Conservation (phyloP, 164 flowering plant genomes). For the Malania oleifera region DNA sequence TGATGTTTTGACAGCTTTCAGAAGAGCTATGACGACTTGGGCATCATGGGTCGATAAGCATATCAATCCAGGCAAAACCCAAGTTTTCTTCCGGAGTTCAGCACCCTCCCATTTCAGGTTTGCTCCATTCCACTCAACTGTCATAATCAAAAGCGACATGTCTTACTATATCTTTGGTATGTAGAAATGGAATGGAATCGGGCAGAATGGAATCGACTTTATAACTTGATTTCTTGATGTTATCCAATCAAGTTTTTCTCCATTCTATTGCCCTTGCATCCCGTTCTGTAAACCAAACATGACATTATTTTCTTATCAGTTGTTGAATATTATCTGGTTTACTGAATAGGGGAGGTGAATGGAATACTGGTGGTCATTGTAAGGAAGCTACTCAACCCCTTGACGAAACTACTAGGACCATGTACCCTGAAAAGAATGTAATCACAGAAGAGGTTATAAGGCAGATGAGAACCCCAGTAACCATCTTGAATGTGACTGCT, state of each 20-base stretch:
- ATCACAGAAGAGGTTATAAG: constrained; percentile 60
- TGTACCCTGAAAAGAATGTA: constrained; percentile 47
- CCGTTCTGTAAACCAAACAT: no score
- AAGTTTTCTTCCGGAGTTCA: constrained; percentile 79
- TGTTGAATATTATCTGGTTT: constrained; percentile 5
- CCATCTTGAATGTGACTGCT: constrained; percentile 59
- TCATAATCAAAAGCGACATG: background rate
- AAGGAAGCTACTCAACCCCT: constrained; percentile 60
- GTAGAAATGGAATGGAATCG: no score
- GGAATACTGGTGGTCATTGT: constrained; percentile 94
- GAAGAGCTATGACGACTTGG: constrained; percentile 81
- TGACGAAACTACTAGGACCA: constrained; percentile 25
- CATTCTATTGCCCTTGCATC: no score
- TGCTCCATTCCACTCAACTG: background rate
- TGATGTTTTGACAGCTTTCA: constrained; percentile 65
- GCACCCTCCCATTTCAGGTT: constrained; percentile 94
- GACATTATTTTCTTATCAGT: background rate
- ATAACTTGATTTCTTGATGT: no score
- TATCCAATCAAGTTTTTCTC: no score
- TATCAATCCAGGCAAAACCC: constrained; percentile 54
- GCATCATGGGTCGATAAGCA: constrained; percentile 83
- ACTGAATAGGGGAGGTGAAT: constrained; percentile 67
- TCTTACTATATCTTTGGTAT: no score
- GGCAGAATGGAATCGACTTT: no score
- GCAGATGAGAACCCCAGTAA: constrained; percentile 74